phyloP scores from a whole-genome alignment of 768 basidiomycete species.

The Mycena capillaripes region DNA sequence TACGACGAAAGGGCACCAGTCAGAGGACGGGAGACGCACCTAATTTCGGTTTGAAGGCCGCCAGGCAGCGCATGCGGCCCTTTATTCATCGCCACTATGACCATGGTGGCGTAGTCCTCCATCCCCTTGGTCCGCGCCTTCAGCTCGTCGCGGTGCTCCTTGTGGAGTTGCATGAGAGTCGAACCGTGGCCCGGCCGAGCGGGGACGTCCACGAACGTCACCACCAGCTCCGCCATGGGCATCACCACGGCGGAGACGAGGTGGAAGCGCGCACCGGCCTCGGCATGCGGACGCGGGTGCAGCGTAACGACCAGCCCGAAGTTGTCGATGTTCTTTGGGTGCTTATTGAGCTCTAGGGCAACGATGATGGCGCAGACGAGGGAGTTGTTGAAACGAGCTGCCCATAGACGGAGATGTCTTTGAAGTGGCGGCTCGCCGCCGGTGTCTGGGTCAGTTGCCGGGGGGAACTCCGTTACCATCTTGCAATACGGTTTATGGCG shows the following conservation, averaged over 20 bases:
- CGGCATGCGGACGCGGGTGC: conserved; percentile 30
- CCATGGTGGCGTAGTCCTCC: conserved; percentile 25
- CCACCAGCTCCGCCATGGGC: conserved; percentile 10
- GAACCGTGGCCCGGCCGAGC: no score
- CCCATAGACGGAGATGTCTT: conserved; percentile 33
- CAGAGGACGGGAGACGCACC: neutral
- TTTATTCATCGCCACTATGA: conserved; percentile 1
- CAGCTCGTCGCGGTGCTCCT: conserved; percentile 25
- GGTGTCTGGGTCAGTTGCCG: conserved; percentile 20
- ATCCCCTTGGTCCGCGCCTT: conserved; percentile 10
- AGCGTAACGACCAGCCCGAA: conserved; percentile 23
- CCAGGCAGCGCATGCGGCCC: conserved; percentile 22
- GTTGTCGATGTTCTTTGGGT: conserved; percentile 29
- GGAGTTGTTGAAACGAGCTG: conserved; percentile 29
- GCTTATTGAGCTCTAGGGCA: conserved; percentile 28
- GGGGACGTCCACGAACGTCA: neutral
- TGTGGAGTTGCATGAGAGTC: conserved; percentile 24
- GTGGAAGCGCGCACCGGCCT: conserved; percentile 32
- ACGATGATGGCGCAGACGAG: conserved; percentile 29
- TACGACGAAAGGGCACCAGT: neutral
- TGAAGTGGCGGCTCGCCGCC: conserved; percentile 28
- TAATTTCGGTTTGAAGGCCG: conserved; percentile 1
- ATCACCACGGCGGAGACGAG: conserved; percentile 14
- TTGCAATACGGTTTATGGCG: conserved; percentile 31
- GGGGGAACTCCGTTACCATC: neutral